Base-by-base conservation (phyloP, 2,329 filamentous ascomycete species). In the Ophiostoma himal-ulmi region DNA sequence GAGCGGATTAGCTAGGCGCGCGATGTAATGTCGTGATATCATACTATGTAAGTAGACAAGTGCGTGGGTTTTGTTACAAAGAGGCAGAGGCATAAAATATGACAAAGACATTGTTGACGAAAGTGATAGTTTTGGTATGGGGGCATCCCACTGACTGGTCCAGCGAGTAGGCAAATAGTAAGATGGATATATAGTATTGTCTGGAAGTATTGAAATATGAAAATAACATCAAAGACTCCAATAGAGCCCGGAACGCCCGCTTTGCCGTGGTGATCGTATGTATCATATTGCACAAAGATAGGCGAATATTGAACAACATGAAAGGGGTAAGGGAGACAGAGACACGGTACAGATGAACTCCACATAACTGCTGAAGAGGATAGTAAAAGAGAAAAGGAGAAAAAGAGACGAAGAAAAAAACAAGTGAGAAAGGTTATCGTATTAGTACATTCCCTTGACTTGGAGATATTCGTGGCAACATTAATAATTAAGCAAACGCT, bases 251-350 rank as follows among this genome's bases (percentile, higher is more conserved):
- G 57, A 60, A 34, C 22, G 57, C 57, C 57, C 57, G 26, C 57
- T 62, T 39, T 37, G 62, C n/a, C 30, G 14, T 65, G 36, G 13
- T 30, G 26, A 64, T 64, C 26, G 36, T 65, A 11, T 37, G 36
- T 65, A 30, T 30, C 30, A 30, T 30, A 39, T 14, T 37, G 17
- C 22, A 65, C 34, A 65, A 37, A 65, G 14, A 64, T 14, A 64
- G 30, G 30, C 3, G 36, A 14, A 65, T 11, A 22, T 22, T 62
- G 22, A 62, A 62, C 14, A 34, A 62, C 57, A 41, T 67, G 5
- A 41, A 67, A 67, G 37, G 64, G 57, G 57, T 3, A 62, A 62
- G 22, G 57, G 57, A 34, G 57, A 62, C n/a, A 57, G 52, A 57
- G 52, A 57, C 52, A 57, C 52, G 22, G 52, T 26, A 17, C 26